These are phyloP conservation scores for Bolboschoenoplectus hybrid DNA, from an alignment of 202 grass and related monocot species.

Conservation along the genomic window DNA sequence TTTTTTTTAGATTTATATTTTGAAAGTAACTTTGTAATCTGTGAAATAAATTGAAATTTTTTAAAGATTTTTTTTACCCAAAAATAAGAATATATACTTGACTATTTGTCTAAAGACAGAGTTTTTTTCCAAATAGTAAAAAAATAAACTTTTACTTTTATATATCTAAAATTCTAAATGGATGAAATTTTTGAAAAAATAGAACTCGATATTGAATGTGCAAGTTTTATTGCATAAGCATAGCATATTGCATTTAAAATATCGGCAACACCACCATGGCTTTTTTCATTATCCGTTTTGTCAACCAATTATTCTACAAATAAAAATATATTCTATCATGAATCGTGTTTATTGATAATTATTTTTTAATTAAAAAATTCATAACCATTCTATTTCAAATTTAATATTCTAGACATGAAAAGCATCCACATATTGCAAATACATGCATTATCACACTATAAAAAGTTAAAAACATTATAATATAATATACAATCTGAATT, in stretches of 20 bases:
- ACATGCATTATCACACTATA: not conserved
- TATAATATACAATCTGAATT: not conserved
- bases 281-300: not conserved
- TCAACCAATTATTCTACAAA: not conserved
- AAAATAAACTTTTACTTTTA: too few relatives aligned
- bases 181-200: too few relatives aligned
- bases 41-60: too few relatives aligned
- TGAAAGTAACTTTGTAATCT: not conserved
- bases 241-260: not conserved
- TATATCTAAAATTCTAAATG: too few relatives aligned
- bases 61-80: too few relatives aligned
- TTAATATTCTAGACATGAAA: not conserved
- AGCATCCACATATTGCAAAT: not conserved
- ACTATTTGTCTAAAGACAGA: too few relatives aligned
- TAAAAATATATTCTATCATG: not conserved
- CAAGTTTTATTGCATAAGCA: too few relatives aligned
- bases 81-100: too few relatives aligned
- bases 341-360: not conserved
- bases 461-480: not conserved
- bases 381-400: not conserved
- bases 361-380: not conserved
- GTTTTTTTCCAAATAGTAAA: too few relatives aligned
- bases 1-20: not conserved
- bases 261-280: not conserved
- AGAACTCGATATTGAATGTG: too few relatives aligned